Evolutionary conservation across 805 yeast genomes (phyloP), one percentile per base, ranked within the genome.

Genomic region (Yueomyces sinensis): DNA sequence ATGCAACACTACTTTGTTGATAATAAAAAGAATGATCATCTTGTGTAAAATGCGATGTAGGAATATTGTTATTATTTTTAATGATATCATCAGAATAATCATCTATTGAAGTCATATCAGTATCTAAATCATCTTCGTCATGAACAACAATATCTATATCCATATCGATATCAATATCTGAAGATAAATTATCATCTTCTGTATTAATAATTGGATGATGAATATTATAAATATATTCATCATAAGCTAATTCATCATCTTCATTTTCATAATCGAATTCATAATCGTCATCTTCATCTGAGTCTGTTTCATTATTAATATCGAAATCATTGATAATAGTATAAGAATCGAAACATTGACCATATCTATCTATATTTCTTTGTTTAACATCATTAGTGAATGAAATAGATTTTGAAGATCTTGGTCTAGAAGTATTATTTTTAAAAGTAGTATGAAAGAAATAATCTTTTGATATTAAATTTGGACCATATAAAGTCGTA

Each of bases 401-500:
- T 22, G 44, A 39, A 22, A 54, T 32, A 6, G 43, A 41, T 30
- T 44, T 47, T 20, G 11, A 11, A 20, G 11, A 7, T 11, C 11
- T 20, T 20, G 24, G 24, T 7, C 24, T 7, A 51, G 17, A 20
- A 7, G 24, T 20, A 20, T 20, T 20, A 7, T 7, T 20, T 7
- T 20, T 11, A 20, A 20, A 27, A 27, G 29, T 27, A 27, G 29
- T 27, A 52, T 47, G 1, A 55, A 50, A 2, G 57, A 52, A 14
- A 7, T 7, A 20, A 20, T 20, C 24, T 7, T 20, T 20, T 7
- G 24, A 20, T 7, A 20, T 19, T 24, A 55, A 40, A 37, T 51
- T 45, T 13, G 98, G 98, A 1, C 98, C 98, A 58, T 87, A 91
- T 6, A 89, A 69, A 86, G 95, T 89, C 1, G 95, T 84, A 18